Evolutionary conservation across 441 rosid genomes (phyloP), one percentile per base, ranked within the genome.

Genomic region (Mallotus japonicus): DNA sequence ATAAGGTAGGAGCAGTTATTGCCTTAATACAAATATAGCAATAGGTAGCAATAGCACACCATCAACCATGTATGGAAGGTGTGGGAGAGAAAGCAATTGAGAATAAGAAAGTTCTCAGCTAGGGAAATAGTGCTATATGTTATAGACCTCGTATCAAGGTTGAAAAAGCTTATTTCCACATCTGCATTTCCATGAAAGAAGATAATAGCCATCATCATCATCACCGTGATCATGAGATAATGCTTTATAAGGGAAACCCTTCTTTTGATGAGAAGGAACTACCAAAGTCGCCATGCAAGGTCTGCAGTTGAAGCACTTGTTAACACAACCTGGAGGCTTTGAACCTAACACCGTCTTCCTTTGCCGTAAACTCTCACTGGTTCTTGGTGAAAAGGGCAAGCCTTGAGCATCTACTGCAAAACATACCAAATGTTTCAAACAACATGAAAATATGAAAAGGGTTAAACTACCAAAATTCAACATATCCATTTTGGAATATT

Each of bases 161-260:
- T 76, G 82, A 75, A 78, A 93, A 69, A 88, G 62, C 78, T 78
- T 80, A 71, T 88, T 80, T 32, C 89, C 94, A 67, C 98, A 93
- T 83, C 73, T 86, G 85, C 97, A 91, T 78, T 86, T 85, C 97
- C 98, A 90, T 11, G 84, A 82, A 5, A 87, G 90, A 67, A 83
- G 97, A 80, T 93, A 93, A 66, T 90, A 93, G 47, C 78, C 74
- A 59, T 74, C 76, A 60, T 76, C 80, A 9, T 81, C 82, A 50
- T 70, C 76, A n/a, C 37, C 75, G 19, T 32, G 28, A 51, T 17
- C 58, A 6, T 16, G 62, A 4, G 40, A 54, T 8, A 69, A 62
- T 7, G 75, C 54, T 75, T 24, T 66, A 44, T 71, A 71, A 13
- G n/a, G 28, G n/a, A 46, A 54, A 56, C 47, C 57, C 44, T 62